Percentiles rank a stretch among this genome's conserved stretches.
These are phyloP conservation scores for Salvia splendens DNA, from an alignment of 257 asterid genomes.

Conservation along the genomic window DNA sequence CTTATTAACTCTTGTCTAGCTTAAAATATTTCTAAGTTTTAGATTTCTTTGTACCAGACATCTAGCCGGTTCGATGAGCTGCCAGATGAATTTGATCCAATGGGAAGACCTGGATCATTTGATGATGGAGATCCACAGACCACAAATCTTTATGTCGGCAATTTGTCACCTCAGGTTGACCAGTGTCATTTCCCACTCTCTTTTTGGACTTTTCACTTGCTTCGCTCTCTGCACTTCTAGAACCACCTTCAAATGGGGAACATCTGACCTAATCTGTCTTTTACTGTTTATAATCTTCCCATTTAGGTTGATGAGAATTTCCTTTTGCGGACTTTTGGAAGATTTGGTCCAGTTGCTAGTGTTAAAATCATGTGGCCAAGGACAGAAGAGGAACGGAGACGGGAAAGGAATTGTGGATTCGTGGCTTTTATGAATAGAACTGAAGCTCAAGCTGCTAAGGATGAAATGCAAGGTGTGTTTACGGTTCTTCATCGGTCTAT, in stretches of 20 bases:
- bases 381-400: slow-evolving; percentile 86
- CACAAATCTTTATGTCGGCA: slow-evolving; percentile 91
- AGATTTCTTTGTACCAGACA: slow-evolving; percentile 48
- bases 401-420: slow-evolving; percentile 92
- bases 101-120: slow-evolving; percentile 85
- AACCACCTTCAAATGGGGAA: slow-evolving; percentile 1
- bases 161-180: slow-evolving; percentile 82
- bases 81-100: slow-evolving; percentile 90
- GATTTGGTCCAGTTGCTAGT: slow-evolving; percentile 98
- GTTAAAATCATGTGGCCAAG: slow-evolving; percentile 99
- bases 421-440: slow-evolving; percentile 95
- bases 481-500: not conserved
- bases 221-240: slow-evolving; percentile 16
- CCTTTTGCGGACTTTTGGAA: slow-evolving; percentile 91
- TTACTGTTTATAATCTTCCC: slow-evolving; percentile 16
- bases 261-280: not conserved
- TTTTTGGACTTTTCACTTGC: not conserved
- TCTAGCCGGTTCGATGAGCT: slow-evolving; percentile 91
- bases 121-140: slow-evolving; percentile 98
- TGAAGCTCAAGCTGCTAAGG: slow-evolving; percentile 94
- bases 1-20: slow-evolving; percentile 4
- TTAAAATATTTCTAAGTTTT: slow-evolving; percentile 23
- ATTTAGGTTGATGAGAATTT: slow-evolving; percentile 88
- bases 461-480: slow-evolving; percentile 91
- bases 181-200: slow-evolving; percentile 8